Conservation (phyloP, 2,329 filamentous ascomycete species). For the Scopulariopsis brevicaulis region DNA sequence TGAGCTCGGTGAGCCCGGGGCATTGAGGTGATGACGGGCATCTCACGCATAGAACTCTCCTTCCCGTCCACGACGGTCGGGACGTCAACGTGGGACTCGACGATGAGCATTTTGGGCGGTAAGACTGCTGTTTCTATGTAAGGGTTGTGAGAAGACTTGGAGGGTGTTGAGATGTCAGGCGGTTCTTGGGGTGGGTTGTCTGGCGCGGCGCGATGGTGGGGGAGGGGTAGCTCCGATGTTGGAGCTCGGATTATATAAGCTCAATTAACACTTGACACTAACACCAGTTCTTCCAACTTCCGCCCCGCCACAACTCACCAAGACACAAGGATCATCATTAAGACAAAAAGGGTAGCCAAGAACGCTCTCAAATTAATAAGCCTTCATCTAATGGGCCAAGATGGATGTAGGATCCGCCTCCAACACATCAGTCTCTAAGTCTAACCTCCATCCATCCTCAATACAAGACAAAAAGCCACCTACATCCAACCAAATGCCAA, state of each 20-base stretch:
- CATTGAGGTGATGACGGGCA: too few relatives aligned
- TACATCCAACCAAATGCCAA: neutral
- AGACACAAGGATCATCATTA: too few relatives aligned
- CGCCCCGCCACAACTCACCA: too few relatives aligned
- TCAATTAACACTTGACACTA: neutral
- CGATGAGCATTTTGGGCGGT: slow-evolving; percentile 33
- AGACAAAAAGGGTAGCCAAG: too few relatives aligned
- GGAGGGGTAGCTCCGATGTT: neutral
- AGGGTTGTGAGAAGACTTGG: neutral
- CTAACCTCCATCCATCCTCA: neutral
- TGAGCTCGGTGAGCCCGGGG: neutral
- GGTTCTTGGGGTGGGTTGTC: neutral
- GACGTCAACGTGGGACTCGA: slow-evolving; percentile 40
- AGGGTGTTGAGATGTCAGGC: neutral
- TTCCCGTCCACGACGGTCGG: slow-evolving; percentile 38
- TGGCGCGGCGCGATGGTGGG: neutral
- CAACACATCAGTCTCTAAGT: neutral
- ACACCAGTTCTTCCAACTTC: too few relatives aligned
- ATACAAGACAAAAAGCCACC: neutral
- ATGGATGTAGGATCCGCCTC: too few relatives aligned
- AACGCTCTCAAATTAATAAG: too few relatives aligned
- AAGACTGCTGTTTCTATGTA: neutral
- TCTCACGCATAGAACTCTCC: slow-evolving; percentile 40
- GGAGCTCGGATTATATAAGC: neutral
- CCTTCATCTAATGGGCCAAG: too few relatives aligned